Base-by-base conservation (phyloP, 768 basidiomycete genomes). In the Boletellus emodensis region DNA sequence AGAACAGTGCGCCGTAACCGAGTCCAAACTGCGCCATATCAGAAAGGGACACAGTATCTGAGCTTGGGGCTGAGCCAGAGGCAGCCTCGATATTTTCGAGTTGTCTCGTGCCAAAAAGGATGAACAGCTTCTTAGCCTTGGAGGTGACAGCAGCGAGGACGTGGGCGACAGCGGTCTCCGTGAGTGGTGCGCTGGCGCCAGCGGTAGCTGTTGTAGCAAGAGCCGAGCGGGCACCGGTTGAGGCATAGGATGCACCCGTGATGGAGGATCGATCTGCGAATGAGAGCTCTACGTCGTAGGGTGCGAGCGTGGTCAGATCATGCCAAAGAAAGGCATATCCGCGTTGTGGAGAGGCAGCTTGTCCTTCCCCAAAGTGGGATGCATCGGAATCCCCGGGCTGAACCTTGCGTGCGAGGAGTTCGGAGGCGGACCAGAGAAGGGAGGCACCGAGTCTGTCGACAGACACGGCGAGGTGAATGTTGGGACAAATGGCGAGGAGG, bases 391-490 rank as follows among this genome's bases (percentile, higher is more conserved):
- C 50, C 3, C 18, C 28, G 1, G 52, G 40, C 3, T 50, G 32
- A 26, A 51, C 37, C 63, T 85, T 86, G 39, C 83, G 72, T 6
- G 84, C 66, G 38, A 79, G 74, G 18, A 72, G 62, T 54, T 89
- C 85, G 2, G 85, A 79, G 9, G 86, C 75, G 6, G 85, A 81
- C 82, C 90, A 96, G n/a, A 95, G 75, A 18, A 90, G 75, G 0
- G 93, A 81, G 0, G 91, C 79, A 57, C 87, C 84, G 59, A 94
- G 72, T 71, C 93, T 91, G 71, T 98, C 95, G 49, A 94, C 75
- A 14, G 93, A 91, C 1, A 88, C 87, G 42, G 84, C 74, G 56
- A 98, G 65, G 67, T 94, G 94, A 54, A 97, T 85, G 55, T 79
- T 75, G 6, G 85, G 83, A 44, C 79, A 82, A 18, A 83, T 77